These are phyloP conservation scores for Fonsecaea pedrosoi DNA, from an alignment of 2,329 filamentous ascomycete genomes.

Conservation along the genomic window DNA sequence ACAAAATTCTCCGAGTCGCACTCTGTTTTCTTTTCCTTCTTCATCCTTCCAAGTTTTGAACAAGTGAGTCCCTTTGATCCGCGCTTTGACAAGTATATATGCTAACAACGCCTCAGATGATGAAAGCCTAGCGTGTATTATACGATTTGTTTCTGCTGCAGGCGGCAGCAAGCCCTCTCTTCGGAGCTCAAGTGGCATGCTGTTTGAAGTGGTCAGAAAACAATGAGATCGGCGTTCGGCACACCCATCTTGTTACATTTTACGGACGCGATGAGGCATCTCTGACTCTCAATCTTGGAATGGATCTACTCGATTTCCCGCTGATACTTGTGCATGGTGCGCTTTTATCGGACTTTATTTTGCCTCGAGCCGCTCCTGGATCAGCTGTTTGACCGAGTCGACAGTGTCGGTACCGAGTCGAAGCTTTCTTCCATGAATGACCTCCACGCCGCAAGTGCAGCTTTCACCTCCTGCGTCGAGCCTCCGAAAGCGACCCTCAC, in stretches of 20 bases:
- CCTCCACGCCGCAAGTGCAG: constrained; percentile 65
- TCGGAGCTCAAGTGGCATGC: constrained; percentile 87
- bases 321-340: background rate
- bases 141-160: constrained; percentile 78
- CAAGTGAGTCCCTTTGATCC: constrained; percentile 68
- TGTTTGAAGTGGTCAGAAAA: constrained; percentile 67
- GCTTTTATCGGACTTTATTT: background rate
- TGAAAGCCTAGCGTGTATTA: constrained; percentile 98
- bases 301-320: constrained; percentile 34
- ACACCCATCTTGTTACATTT: constrained; percentile 93
- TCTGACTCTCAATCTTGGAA: constrained; percentile 72
- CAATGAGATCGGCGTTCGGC: constrained; percentile 97
- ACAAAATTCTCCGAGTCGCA: constrained; percentile 42
- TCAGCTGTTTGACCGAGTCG: constrained; percentile 17
- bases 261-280: constrained; percentile 90
- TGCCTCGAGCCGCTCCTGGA: background rate
- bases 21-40: constrained; percentile 62
- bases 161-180: constrained; percentile 79
- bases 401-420: constrained; percentile 54
- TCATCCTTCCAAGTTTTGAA: constrained; percentile 99
- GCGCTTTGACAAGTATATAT: background rate
- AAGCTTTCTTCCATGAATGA: constrained; percentile 64
- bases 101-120: constrained; percentile 50
- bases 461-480: constrained; percentile 70
- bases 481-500: constrained; percentile 79